Percentiles rank a stretch among this genome's conserved stretches.
These are phyloP conservation scores for Penicillium argentinense DNA, from an alignment of 495 filamentous ascomycete species.

Conservation along the genomic window DNA sequence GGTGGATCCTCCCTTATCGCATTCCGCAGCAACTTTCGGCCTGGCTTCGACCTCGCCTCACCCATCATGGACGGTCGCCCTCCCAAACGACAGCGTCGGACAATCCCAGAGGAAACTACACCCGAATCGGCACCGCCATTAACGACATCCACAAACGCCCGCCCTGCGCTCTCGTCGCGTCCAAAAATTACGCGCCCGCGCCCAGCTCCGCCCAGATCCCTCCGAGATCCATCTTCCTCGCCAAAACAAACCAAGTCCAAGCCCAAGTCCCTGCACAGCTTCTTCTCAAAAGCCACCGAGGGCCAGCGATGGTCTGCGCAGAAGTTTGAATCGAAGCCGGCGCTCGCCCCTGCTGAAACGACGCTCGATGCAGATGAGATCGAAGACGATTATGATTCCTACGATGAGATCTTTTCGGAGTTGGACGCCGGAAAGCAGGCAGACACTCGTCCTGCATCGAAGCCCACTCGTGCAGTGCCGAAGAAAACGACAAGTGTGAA, in stretches of 20 bases:
- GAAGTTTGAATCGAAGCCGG: constrained; percentile 21
- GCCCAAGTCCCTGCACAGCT: constrained; percentile 24
- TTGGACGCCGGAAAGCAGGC: constrained; percentile 4
- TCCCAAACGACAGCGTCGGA: constrained; percentile 47
- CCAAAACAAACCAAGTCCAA: constrained; percentile 8
- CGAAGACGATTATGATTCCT: constrained; percentile 53
- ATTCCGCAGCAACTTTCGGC: too few species aligned
- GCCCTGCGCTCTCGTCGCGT: constrained; percentile 11
- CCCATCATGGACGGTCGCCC: constrained; percentile 47
- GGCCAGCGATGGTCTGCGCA: constrained; percentile 36
- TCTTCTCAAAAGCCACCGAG: constrained; percentile 25
- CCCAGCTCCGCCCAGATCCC: constrained; percentile 4
- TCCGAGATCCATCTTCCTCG: constrained; percentile 16
- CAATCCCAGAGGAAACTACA: too few species aligned
- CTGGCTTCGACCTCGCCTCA: constrained; percentile 9
- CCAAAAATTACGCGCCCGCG: constrained; percentile 16
- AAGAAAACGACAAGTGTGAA: constrained; percentile 9
- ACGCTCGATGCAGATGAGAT: constrained; percentile 45
- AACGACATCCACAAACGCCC: background rate
- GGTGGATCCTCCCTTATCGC: too few species aligned
- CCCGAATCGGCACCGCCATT: too few species aligned
- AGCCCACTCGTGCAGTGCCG: too few species aligned
- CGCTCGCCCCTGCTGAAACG: constrained; percentile 13
- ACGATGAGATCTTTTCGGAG: constrained; percentile 43
- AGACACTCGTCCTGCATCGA: too few species aligned